A percentile compares a stretch with the other conserved stretches of the same genome.
Evolutionary conservation across 257 asterid species (phyloP).

Genomic region (Marsdenia floribunda): DNA sequence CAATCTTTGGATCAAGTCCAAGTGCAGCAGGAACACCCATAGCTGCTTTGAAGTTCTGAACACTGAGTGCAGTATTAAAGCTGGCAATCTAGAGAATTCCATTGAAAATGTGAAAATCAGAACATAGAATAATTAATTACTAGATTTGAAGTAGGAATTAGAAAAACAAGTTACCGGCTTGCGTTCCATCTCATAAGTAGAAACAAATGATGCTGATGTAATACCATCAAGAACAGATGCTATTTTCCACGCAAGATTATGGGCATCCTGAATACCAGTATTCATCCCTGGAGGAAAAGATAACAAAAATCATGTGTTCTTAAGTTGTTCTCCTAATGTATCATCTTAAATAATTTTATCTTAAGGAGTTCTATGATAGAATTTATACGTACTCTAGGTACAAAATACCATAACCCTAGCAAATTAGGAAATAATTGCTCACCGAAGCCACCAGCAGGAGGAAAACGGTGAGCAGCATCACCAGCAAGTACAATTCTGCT

Average conservation of each 20-base stretch:
- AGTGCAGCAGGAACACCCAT: constrained; percentile 93
- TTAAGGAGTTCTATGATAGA: neutral
- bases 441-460: constrained; percentile 99
- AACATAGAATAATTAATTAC: neutral
- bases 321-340: constrained; percentile 8
- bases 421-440: neutral
- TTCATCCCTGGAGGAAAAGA: constrained; percentile 62
- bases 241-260: constrained; percentile 97
- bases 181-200: constrained; percentile 84
- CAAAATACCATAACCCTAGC: neutral
- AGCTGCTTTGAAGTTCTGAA: constrained; percentile 85
- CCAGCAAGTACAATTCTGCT: constrained; percentile 79
- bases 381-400: neutral
- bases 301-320: constrained; percentile 1
- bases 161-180: constrained; percentile 47
- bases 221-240: constrained; percentile 67
- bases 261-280: constrained; percentile 96
- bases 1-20: constrained; percentile 86
- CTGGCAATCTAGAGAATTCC: constrained; percentile 59
- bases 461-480: constrained; percentile 97
- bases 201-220: constrained; percentile 54
- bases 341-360: neutral
- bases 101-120: neutral
- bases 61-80: constrained; percentile 75
- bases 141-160: neutral